Evolutionary conservation across 1,284 basidiomycete genomes (phyloP).

Genomic region (Leccinum subrobustum): DNA sequence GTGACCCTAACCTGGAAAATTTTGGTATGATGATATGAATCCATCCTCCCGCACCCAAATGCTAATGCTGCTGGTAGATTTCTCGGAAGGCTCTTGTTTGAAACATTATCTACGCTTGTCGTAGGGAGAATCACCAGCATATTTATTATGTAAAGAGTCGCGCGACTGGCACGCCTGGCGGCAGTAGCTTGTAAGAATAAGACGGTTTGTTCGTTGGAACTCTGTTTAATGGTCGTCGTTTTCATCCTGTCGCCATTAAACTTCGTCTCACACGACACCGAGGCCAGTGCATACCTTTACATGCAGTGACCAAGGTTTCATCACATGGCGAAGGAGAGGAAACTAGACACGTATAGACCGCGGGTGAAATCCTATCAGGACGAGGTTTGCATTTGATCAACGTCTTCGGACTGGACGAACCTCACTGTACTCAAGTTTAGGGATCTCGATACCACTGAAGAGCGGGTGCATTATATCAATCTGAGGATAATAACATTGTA

Average conservation of each 20-base stretch:
- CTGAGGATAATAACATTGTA: background rate
- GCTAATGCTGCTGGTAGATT: slow-evolving; percentile 37
- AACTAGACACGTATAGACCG: background rate
- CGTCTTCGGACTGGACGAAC: background rate
- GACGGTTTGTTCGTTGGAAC: background rate
- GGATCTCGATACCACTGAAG: background rate
- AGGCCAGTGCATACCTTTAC: background rate
- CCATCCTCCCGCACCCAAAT: background rate
- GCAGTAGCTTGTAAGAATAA: background rate
- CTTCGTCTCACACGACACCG: background rate
- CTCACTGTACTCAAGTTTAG: background rate
- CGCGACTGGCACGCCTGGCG: background rate
- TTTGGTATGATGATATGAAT: slow-evolving; percentile 40
- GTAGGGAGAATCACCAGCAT: slow-evolving; percentile 12
- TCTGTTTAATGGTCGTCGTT: background rate
- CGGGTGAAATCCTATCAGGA: background rate
- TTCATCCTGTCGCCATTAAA: background rate
- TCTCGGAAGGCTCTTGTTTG: slow-evolving; percentile 45
- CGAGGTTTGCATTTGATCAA: background rate
- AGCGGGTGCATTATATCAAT: background rate
- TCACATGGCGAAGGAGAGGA: background rate
- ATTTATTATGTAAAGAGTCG: slow-evolving; percentile 3
- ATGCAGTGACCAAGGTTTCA: background rate
- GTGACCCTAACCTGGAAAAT: slow-evolving; percentile 42
- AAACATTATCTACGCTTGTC: slow-evolving; percentile 35